Conservation (phyloP, 768 basidiomycete genomes). For the Calocera cornea region DNA sequence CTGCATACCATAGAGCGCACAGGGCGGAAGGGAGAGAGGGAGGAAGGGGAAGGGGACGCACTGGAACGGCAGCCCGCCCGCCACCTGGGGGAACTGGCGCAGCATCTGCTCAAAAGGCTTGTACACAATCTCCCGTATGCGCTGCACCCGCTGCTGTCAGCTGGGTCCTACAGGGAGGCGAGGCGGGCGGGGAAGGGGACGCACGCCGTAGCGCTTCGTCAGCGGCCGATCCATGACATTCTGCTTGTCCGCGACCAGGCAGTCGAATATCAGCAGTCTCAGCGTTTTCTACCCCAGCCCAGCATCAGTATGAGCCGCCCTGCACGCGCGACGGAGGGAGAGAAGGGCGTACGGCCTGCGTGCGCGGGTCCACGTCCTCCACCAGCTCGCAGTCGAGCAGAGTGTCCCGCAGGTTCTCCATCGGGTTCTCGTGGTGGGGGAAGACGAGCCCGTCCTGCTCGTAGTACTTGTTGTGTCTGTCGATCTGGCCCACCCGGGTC, state of each 20-base stretch:
- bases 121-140: slow-evolving; percentile 69
- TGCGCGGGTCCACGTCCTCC: slow-evolving; percentile 68
- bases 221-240: slow-evolving; percentile 77
- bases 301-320: too few species aligned
- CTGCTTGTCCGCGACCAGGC: slow-evolving; percentile 70
- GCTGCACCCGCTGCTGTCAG: slow-evolving; percentile 29
- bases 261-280: slow-evolving; percentile 83
- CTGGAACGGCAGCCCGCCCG: slow-evolving; percentile 63
- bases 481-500: slow-evolving; percentile 46
- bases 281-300: slow-evolving; percentile 48
- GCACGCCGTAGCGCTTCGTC: slow-evolving; percentile 79
- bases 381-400: slow-evolving; percentile 92
- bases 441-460: slow-evolving; percentile 66
- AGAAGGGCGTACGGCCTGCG: slow-evolving; percentile 42
- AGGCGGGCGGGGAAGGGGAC: slow-evolving; percentile 19
- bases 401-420: slow-evolving; percentile 56
- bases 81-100: slow-evolving; percentile 53
- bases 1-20: too few species aligned
- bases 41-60: slow-evolving; percentile 29
- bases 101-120: slow-evolving; percentile 64
- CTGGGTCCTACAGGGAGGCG: not conserved
- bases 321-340: not conserved
- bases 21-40: not conserved
- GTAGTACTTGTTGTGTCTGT: slow-evolving; percentile 83
- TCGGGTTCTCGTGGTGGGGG: slow-evolving; percentile 69